Base-by-base conservation (phyloP, 768 basidiomycete species). In the Pisolithus albus region DNA sequence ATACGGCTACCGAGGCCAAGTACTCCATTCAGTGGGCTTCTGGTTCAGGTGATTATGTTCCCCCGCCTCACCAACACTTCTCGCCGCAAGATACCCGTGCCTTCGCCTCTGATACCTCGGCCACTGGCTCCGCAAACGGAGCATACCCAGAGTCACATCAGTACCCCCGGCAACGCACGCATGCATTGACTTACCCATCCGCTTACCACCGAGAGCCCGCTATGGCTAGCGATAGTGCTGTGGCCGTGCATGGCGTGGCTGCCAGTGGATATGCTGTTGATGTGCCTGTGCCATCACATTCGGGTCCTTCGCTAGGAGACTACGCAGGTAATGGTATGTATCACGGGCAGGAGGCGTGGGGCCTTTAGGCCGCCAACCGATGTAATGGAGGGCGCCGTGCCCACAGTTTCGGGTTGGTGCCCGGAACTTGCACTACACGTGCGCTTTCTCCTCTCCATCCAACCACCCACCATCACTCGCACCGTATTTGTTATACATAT, bases 11-110 rank as follows among this genome's bases (percentile, higher is more conserved):
- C 6, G 46, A 47, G n/a, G 8, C 21, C 19, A 47, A 47, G 46
- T 47, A 47, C 46, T n/a, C 46, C 10, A 18, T 32, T 19, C 46
- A 47, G 32, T 47, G 46, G 46, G 16, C n/a, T 36, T 32, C 46
- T 19, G 34, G 23, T 47, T 32, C 46, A 21, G 32, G 32, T 18
- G 46, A 32, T 13, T 47, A 47, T 36, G 46, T 57, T 10, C 19
- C 56, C 51, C 24, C 23, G 34, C 16, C 45, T 5, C 30, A 67
- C 19, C 15, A 30, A 9, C 48, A 43, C 19, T 47, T 47, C 18
- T 23, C 46, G 4, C 49, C 54, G 15, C 65, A 64, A 8, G 56
- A 51, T 16, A 61, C 65, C 47, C 64, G 61, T 32, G 21, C 46
- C 11, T 47, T 47, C 34, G 30, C 18, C 5, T 10, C 46, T 19